Evolutionary conservation across 2,329 filamentous ascomycete genomes (phyloP), one percentile per base, ranked within the genome.

Genomic region (Aureobasidium zeae): DNA sequence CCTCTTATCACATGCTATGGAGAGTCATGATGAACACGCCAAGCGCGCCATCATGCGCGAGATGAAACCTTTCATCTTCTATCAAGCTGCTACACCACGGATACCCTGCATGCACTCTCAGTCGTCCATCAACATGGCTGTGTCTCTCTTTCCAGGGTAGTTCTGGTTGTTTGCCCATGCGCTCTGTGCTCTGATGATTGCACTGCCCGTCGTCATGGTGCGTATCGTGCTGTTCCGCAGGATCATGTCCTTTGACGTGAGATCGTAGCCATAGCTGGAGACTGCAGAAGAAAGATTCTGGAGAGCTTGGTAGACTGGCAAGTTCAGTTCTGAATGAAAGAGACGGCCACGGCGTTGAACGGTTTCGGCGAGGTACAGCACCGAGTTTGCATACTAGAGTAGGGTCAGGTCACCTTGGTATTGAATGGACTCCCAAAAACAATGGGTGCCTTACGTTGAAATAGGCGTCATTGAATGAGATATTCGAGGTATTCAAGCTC

Each of bases 241-340:
- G 21, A 63, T 55, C 21, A 61, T 51, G 5, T 52, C 39, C 28
- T 44, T 48, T 24, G 54, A 44, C 1, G 60, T 48, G 47, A 63
- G 52, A 11, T 55, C 49, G 2, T 55, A 48, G 15, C 59, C 57
- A 30, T 63, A 57, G 4, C 48, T 49, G 16, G 54, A 51, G 10
- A 64, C 51, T 15, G 53, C 49, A 34, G 57, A 53, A 19, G 62
- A 51, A 3, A 64, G 50, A 2, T 48, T 51, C 9, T 49, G 48
- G 25, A 64, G 57, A 26, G 56, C 54, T n/a, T 53, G 48, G 30
- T 51, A 55, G 34, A 64, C 53, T 1, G 62, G 60, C 1, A 44
- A 34, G 49, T 64, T 64, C 53, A 59, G 52, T 47, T 65, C 63
- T 11, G 54, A 52, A 49, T 64, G 63, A 52, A 57, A 62, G 37